phyloP scores from a whole-genome alignment of 345 rosid species.

The Populus alba region DNA sequence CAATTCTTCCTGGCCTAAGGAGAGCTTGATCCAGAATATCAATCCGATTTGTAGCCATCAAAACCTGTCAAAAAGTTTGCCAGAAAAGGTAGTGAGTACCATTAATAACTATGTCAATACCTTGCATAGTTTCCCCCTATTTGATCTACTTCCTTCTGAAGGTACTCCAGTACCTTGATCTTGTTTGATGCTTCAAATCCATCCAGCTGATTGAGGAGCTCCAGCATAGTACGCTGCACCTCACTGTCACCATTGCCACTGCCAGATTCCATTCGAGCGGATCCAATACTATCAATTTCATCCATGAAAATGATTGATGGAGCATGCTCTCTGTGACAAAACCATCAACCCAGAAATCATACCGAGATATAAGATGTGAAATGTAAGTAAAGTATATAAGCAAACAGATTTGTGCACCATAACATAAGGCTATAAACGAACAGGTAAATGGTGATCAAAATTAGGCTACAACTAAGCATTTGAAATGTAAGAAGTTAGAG shows the following conservation, averaged over 20 bases:
- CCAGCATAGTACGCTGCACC: conserved; percentile 97
- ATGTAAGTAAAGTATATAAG: not conserved
- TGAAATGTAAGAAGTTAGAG: not conserved
- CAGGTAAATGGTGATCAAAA: not conserved
- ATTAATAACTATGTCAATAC: not conserved
- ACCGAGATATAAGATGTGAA: conserved; percentile 1
- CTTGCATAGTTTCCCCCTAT: not conserved
- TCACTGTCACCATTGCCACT: conserved; percentile 99
- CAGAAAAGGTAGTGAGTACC: not conserved
- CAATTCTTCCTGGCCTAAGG: conserved; percentile 18
- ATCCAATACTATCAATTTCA: conserved; percentile 96
- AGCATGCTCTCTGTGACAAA: conserved; percentile 72
- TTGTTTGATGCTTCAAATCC: conserved; percentile 99
- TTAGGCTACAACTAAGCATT: not conserved
- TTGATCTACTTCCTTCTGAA: not conserved
- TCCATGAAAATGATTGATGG: conserved; percentile 99
- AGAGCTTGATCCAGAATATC: conserved; percentile 22
- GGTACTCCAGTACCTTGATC: conserved; percentile 61
- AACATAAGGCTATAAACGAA: not conserved
- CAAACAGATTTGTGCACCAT: not conserved
- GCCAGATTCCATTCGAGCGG: conserved; percentile 99
- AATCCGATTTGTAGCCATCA: conserved; percentile 63
- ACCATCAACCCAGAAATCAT: conserved; percentile 3
- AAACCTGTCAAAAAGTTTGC: conserved; percentile 49
- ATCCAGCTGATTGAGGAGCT: conserved; percentile 98